Evolutionary conservation across 805 yeast species (phyloP).

Genomic region (Tetrapisispora nanseiensis): DNA sequence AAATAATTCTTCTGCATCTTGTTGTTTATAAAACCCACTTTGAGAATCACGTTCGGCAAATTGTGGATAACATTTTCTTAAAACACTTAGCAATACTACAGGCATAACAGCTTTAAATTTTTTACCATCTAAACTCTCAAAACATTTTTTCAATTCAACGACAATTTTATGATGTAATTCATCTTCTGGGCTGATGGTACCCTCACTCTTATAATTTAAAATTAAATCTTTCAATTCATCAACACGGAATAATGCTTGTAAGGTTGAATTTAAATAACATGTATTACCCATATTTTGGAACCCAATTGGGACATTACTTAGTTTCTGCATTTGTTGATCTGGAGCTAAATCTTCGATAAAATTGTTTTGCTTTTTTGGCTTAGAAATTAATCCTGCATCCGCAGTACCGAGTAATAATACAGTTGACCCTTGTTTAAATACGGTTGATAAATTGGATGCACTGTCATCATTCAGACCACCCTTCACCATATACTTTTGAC

Average conservation of each 20-base stretch:
- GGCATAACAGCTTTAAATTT: constrained; percentile 53
- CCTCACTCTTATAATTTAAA: constrained; percentile 40
- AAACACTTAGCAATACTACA: constrained; percentile 48
- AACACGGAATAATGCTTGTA: constrained; percentile 79
- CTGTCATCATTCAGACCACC: constrained; percentile 75
- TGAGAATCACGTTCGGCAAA: constrained; percentile 67
- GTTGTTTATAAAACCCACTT: constrained; percentile 76
- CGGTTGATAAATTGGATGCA: constrained; percentile 30
- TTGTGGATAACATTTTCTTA: constrained; percentile 73
- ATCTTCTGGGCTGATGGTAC: constrained; percentile 15
- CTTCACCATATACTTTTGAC: constrained; percentile 84
- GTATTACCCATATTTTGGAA: constrained; percentile 92
- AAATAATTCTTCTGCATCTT: constrained; percentile 95
- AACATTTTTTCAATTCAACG: constrained; percentile 39
- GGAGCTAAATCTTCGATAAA: constrained; percentile 62
- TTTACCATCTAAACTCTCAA: constrained; percentile 34
- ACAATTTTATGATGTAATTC: constrained; percentile 33
- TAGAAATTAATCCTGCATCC: constrained; percentile 44
- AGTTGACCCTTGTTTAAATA: constrained; percentile 56
- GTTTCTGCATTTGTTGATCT: constrained; percentile 26
- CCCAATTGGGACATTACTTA: constrained; percentile 68
- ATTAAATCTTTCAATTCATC: constrained; percentile 60
- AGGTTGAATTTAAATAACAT: constrained; percentile 81
- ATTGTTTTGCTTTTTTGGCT: constrained; percentile 44
- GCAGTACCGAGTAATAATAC: constrained; percentile 92